A percentile compares a stretch with the other conserved stretches of the same genome.
phyloP scores from a whole-genome alignment of 1,284 basidiomycete genomes.

The Mycena sp. region DNA sequence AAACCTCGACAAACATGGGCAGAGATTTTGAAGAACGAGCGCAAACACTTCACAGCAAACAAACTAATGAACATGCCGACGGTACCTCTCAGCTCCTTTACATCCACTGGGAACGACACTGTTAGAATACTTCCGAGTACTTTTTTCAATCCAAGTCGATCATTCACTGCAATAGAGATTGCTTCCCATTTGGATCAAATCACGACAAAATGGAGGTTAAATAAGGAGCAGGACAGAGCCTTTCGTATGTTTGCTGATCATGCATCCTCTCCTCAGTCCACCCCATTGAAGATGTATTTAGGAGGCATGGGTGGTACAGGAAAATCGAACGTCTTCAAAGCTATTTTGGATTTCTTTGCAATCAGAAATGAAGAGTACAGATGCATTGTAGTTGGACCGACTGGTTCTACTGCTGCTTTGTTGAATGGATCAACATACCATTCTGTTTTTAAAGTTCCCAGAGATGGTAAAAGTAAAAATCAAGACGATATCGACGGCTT shows the following conservation, averaged over 20 bases:
- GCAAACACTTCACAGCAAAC: too few relatives aligned
- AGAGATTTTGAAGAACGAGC: too few relatives aligned
- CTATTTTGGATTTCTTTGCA: conserved; percentile 42
- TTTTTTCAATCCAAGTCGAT: too few relatives aligned
- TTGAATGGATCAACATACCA: conserved; percentile 54
- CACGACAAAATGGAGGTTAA: neutral
- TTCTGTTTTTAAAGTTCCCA: conserved; percentile 45
- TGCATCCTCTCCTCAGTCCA: conserved; percentile 29
- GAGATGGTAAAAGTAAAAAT: neutral
- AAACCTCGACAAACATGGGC: too few relatives aligned
- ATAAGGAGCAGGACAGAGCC: conserved; percentile 46
- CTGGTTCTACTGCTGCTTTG: conserved; percentile 50
- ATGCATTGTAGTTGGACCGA: conserved; percentile 49
- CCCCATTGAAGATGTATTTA: conserved; percentile 49
- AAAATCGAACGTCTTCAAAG: conserved; percentile 50
- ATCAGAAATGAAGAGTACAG: conserved; percentile 40
- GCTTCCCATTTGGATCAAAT: too few relatives aligned
- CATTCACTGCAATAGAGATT: too few relatives aligned
- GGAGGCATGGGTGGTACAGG: conserved; percentile 52
- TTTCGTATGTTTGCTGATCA: conserved; percentile 49
- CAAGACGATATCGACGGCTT: neutral
- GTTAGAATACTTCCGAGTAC: too few relatives aligned
- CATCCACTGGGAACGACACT: too few relatives aligned
- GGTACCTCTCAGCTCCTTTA: too few relatives aligned
- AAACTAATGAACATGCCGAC: too few relatives aligned